These are phyloP conservation scores for Kazachstania kunashirensis DNA, from an alignment of 805 yeast genomes.

Conservation along the genomic window DNA sequence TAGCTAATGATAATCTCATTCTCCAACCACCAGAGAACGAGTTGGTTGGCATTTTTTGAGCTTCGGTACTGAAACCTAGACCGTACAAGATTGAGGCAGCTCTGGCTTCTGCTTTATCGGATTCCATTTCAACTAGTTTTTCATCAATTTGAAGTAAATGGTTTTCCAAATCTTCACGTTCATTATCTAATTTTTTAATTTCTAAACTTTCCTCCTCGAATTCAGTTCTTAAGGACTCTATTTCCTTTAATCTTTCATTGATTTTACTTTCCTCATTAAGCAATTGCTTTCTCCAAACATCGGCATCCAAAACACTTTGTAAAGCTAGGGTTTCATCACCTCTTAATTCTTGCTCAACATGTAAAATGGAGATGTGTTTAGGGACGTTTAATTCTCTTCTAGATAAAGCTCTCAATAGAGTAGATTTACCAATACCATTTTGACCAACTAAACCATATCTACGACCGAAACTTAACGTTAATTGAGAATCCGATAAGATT, in stretches of 20 bases:
- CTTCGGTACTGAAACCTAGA: slow-evolving; percentile 82
- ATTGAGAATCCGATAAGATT: slow-evolving; percentile 77
- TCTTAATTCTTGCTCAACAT: slow-evolving; percentile 92
- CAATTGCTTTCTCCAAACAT: slow-evolving; percentile 94
- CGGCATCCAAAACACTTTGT: slow-evolving; percentile 97
- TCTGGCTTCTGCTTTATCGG: slow-evolving; percentile 94
- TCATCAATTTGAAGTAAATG: slow-evolving; percentile 72
- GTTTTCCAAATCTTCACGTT: slow-evolving; percentile 74
- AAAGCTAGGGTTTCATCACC: slow-evolving; percentile 90
- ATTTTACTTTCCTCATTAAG: slow-evolving; percentile 66
- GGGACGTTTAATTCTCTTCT: slow-evolving; percentile 92
- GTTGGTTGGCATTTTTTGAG: slow-evolving; percentile 77
- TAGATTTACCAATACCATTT: slow-evolving; percentile 99
- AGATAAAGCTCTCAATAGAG: slow-evolving; percentile 80
- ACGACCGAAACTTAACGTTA: slow-evolving; percentile 83
- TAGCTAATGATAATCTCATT: slow-evolving; percentile 96
- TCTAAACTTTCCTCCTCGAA: slow-evolving; percentile 71
- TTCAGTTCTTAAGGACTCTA: slow-evolving; percentile 57
- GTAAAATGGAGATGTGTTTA: slow-evolving; percentile 87
- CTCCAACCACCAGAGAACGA: slow-evolving; percentile 99
- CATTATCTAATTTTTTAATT: slow-evolving; percentile 73
- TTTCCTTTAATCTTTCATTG: slow-evolving; percentile 63
- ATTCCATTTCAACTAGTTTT: slow-evolving; percentile 85
- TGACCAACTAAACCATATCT: slow-evolving; percentile 97
- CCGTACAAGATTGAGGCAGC: slow-evolving; percentile 93